Evolutionary conservation across 2,329 filamentous ascomycete genomes (phyloP), one percentile per base, ranked within the genome.

Genomic region (Mycogone perniciosa): DNA sequence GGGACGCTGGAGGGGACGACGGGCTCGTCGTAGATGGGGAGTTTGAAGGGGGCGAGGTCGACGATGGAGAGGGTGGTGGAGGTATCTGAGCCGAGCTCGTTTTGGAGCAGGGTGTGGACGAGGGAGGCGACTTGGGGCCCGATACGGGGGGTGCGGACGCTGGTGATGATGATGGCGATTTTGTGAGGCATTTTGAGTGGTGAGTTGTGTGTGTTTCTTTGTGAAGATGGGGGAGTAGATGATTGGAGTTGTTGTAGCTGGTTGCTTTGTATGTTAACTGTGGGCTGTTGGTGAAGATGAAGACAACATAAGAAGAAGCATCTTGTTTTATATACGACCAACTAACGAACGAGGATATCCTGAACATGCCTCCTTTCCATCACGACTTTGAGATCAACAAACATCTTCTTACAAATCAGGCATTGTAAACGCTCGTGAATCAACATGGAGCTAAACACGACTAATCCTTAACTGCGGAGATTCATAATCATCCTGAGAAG

Each of bases 21-120:
- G 7, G 62, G 55, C 59, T 77, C 72, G 57, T 74, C 62, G 51
- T 60, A 72, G 31, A 76, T 54, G 27, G 71, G 72, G 9, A 76
- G 69, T 47, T 69, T 67, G 56, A 69, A 71, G 43, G 64, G 55
- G 20, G 59, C 59, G 20, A 74, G 48, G 50, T 73, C 68, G 44
- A 74, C 62, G 35, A 58, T 51, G 4, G 50, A 35, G 41, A 71
- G 39, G 29, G 45, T 40, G 2, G 31, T 31, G 2, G 38, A 33
- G 30, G 44, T 5, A 26, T 38, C 20, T 20, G 47, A 44, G 5
- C 29, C 6, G 5, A 38, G 27, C 9, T 31, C 11, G 31, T 26
- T 11, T 13, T 26, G 30, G 31, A 51, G 49, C 31, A 31, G 7
- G 39, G 5, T 7, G 37, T 46, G 26, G 44, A 51, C 38, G 44